A percentile compares a stretch with the other conserved stretches of the same genome.
These are phyloP conservation scores for Aspergillus caelatus DNA, from an alignment of 2,329 filamentous ascomycete genomes.

Conservation along the genomic window DNA sequence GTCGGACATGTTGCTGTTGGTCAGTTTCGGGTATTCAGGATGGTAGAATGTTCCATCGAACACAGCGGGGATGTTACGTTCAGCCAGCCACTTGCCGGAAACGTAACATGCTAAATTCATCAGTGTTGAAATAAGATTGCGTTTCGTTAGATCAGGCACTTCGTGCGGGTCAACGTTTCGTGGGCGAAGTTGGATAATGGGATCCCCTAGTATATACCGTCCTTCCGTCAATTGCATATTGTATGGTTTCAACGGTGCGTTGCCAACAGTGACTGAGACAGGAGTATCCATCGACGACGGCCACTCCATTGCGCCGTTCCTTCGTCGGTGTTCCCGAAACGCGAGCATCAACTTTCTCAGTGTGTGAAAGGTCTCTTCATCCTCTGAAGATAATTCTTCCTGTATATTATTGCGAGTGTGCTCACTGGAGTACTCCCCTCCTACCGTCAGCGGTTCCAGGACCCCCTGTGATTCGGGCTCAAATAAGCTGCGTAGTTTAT, in stretches of 20 bases:
- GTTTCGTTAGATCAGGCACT: constrained; percentile 40
- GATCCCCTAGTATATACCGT: constrained; percentile 44
- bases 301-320: constrained; percentile 45
- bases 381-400: constrained; percentile 34
- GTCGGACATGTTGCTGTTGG: constrained; percentile 41
- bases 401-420: constrained; percentile 25
- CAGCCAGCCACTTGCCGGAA: constrained; percentile 37
- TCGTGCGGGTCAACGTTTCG: constrained; percentile 38
- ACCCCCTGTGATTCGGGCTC: constrained; percentile 25
- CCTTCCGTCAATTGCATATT: constrained; percentile 33
- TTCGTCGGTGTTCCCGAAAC: constrained; percentile 38
- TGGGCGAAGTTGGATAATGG: constrained; percentile 41
- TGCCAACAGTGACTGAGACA: constrained; percentile 32
- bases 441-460: constrained; percentile 31
- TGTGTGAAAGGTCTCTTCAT: constrained; percentile 38
- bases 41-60: constrained; percentile 43
- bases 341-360: constrained; percentile 43
- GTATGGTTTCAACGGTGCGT: constrained; percentile 27
- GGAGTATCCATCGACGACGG: constrained; percentile 20
- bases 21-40: constrained; percentile 44
- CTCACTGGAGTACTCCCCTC: constrained; percentile 30
- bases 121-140: constrained; percentile 46
- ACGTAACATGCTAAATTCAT: constrained; percentile 59
- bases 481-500: constrained; percentile 43
- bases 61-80: constrained; percentile 40